A percentile compares a stretch with the other conserved stretches of the same genome.
phyloP scores from a whole-genome alignment of 352 stramenopile genomes.

The Sclerospora graminicola region DNA sequence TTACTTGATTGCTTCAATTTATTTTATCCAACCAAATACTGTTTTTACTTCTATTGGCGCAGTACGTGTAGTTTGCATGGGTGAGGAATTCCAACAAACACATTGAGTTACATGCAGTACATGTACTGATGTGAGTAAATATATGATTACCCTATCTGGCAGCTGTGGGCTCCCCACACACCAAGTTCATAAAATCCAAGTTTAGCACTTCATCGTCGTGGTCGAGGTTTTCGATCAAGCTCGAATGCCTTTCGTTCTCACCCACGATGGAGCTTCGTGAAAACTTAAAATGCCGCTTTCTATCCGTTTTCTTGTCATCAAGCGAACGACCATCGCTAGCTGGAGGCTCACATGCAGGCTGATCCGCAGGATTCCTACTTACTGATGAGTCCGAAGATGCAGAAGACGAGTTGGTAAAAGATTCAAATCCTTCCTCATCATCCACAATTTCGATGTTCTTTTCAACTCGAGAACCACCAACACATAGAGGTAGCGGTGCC shows the following conservation, averaged over 20 bases:
- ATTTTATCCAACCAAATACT: not conserved
- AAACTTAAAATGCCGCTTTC: slow-evolving; percentile 37
- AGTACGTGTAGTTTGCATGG: too few species aligned
- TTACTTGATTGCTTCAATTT: not conserved
- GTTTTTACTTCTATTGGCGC: too few species aligned
- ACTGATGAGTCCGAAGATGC: slow-evolving; percentile 4
- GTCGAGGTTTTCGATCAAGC: slow-evolving; percentile 17
- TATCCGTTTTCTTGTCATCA: slow-evolving; percentile 4
- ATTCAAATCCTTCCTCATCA: slow-evolving; percentile 20
- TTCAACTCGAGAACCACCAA: slow-evolving; percentile 1
- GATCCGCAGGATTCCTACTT: slow-evolving; percentile 5
- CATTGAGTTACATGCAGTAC: too few species aligned
- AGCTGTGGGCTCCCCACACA: slow-evolving; percentile 16
- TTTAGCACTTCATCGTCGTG: slow-evolving; percentile 53
- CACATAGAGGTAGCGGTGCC: slow-evolving; percentile 1
- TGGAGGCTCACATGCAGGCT: slow-evolving; percentile 14
- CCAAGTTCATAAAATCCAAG: slow-evolving; percentile 68
- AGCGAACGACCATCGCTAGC: slow-evolving; percentile 6
- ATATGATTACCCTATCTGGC: too few species aligned
- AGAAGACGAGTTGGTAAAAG: slow-evolving; percentile 14
- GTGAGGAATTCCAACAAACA: too few species aligned
- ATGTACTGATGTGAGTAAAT: too few species aligned
- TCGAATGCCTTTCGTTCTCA: slow-evolving; percentile 15
- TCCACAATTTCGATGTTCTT: slow-evolving; percentile 20
- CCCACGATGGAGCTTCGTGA: slow-evolving; percentile 14